phyloP scores from a whole-genome alignment of 495 filamentous ascomycete species.

The Achaetomiella virescens region DNA sequence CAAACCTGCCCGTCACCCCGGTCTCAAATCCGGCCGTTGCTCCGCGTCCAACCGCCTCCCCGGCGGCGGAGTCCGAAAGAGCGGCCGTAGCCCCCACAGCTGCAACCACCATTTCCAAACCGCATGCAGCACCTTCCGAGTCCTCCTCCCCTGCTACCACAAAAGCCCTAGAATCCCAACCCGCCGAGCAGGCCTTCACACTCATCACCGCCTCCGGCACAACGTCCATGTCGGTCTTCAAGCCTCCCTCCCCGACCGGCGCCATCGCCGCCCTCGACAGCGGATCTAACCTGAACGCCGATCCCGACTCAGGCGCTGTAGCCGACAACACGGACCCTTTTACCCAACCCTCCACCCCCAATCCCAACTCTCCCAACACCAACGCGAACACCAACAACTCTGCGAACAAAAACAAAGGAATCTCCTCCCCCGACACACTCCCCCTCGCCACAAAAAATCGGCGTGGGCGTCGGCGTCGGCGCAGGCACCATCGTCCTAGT shows the following conservation, averaged over 20 bases:
- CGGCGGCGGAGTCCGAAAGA: neutral
- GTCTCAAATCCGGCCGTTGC: neutral
- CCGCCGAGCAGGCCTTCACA: neutral
- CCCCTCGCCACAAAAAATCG: slow-evolving; percentile 20
- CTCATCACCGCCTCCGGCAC: slow-evolving; percentile 9
- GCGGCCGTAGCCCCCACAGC: neutral
- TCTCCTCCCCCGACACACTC: neutral
- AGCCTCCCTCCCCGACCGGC: slow-evolving; percentile 11
- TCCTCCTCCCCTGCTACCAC: neutral
- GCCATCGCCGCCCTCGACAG: slow-evolving; percentile 4
- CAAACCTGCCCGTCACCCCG: neutral
- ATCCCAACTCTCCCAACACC: neutral
- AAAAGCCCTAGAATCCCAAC: neutral
- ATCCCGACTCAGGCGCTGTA: neutral
- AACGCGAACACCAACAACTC: neutral
- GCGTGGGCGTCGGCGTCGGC: slow-evolving; percentile 18
- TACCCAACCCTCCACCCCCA: neutral
- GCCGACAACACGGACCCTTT: neutral
- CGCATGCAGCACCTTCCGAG: neutral
- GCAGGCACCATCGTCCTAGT: slow-evolving; percentile 8
- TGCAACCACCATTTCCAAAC: neutral
- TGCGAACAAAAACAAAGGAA: neutral
- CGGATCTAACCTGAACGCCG: neutral
- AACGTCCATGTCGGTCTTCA: slow-evolving; percentile 20
- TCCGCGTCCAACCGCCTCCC: neutral